Percentiles rank a stretch among this genome's conserved stretches.
These are phyloP conservation scores for Kluyveromyces sp. DNA, from an alignment of 1,139 yeast species.

Conservation along the genomic window DNA sequence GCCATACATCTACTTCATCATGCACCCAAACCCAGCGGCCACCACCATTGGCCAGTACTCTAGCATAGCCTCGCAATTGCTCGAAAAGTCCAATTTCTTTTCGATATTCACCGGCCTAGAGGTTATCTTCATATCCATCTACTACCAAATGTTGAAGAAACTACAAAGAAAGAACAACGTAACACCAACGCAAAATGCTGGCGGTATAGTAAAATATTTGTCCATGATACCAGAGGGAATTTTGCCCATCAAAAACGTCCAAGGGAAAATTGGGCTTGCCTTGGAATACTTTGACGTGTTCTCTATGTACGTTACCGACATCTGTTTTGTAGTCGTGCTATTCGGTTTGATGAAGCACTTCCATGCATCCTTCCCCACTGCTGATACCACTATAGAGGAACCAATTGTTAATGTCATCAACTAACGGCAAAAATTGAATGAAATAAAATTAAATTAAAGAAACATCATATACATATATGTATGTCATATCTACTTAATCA, in stretches of 20 bases:
- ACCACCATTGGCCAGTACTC: slow-evolving; percentile 1
- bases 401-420: not conserved
- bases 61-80: not conserved
- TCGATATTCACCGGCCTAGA: slow-evolving; percentile 32
- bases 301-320: slow-evolving; percentile 34
- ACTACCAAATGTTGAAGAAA: slow-evolving; percentile 25
- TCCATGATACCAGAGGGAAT: slow-evolving; percentile 29
- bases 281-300: slow-evolving; percentile 35
- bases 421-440: too few relatives aligned
- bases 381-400: not conserved
- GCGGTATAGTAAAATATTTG: slow-evolving; percentile 24
- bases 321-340: slow-evolving; percentile 34
- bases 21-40: slow-evolving; percentile 11
- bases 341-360: slow-evolving; percentile 31
- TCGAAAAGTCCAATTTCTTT: slow-evolving; percentile 30
- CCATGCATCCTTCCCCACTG: slow-evolving; percentile 6
- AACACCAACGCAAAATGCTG: slow-evolving; percentile 21
- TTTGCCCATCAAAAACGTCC: slow-evolving; percentile 24
- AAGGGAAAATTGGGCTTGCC: slow-evolving; percentile 21
- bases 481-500: too few relatives aligned
- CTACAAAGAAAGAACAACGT: slow-evolving; percentile 24
- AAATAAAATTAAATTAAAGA: too few relatives aligned
- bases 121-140: slow-evolving; percentile 29
- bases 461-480: too few relatives aligned
- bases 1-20: slow-evolving; percentile 24